A percentile compares a stretch with the other conserved stretches of the same genome.
These are phyloP conservation scores for Populus trichocarpa DNA, from an alignment of 441 rosid species.

Conservation along the genomic window DNA sequence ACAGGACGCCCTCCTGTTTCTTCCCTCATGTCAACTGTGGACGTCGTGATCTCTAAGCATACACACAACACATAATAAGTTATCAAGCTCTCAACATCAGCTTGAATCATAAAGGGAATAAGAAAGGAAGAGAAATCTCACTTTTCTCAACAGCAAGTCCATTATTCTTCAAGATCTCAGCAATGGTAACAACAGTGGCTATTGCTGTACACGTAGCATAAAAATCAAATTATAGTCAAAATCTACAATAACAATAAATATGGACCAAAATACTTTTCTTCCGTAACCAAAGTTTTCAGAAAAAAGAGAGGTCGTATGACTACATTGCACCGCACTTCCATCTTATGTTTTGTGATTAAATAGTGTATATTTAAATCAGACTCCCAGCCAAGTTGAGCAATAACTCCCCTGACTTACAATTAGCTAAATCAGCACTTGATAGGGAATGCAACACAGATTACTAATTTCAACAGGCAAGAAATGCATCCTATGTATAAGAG, in stretches of 20 bases:
- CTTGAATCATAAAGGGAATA: background rate
- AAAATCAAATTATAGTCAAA: background rate
- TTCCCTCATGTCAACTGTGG: conserved; percentile 72
- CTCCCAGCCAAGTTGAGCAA: background rate
- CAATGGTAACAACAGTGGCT: conserved; percentile 72
- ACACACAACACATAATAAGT: background rate
- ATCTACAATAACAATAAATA: background rate
- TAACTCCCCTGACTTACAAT: background rate
- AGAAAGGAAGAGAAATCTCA: conserved; percentile 23
- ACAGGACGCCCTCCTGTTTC: conserved; percentile 69
- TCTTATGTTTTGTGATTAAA: background rate
- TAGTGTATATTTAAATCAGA: background rate
- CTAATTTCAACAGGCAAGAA: background rate
- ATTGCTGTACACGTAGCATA: conserved; percentile 38
- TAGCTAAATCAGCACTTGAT: background rate
- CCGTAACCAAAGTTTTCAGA: too few species aligned
- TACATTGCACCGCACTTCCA: background rate
- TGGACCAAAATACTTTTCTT: background rate
- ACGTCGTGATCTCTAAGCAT: background rate
- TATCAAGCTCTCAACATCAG: conserved; percentile 5
- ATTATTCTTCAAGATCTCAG: conserved; percentile 76
- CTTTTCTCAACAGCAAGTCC: conserved; percentile 79
- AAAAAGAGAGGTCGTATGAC: too few species aligned
- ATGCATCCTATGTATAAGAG: background rate
- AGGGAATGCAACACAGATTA: background rate